Evolutionary conservation across 1,139 yeast species (phyloP), one percentile per base, ranked within the genome.

Genomic region (Saccharomyces hybrid): DNA sequence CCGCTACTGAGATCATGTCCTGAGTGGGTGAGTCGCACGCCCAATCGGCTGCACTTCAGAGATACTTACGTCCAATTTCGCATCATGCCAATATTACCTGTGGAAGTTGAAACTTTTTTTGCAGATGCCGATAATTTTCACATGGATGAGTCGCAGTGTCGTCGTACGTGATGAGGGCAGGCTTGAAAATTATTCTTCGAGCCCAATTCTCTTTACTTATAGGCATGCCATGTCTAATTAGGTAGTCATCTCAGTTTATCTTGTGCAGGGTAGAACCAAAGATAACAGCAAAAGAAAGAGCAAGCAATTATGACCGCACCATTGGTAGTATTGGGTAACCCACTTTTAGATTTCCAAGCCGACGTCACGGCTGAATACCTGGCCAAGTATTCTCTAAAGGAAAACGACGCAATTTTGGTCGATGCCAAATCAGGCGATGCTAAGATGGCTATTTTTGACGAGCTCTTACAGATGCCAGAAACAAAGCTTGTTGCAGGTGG

Each of bases 401-500:
- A 87, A 62, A 86, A 95, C 71, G 98, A 93, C 72, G 99, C 99
- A 62, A 90, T 93, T 66, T 82, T 93, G 61, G 90, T 86, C 54
- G 98, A 91, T 67, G 71, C 68, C 42, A 53, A 62, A 19, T 55
- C 66, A n/a, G 58, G 59, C 26, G 91, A 84, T 62, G 81, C 85
- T 73, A 97, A 89, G 76, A 75, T 84, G 81, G 88, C 91, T 55
- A 88, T 93, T 71, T 93, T 78, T 72, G 85, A 81, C 56, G 98
- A 91, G 74, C 80, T 87, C 62, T 75, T 88, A 60, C 73, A 78
- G 52, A 76, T 77, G 70, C 77, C 80, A 47, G 82, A 78, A 59
- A 84, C 88, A 62, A 81, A 83, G 68, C 75, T 84, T 60, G 82
- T 93, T 64, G 99, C 99, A 58, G 99, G 99, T 64, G 99, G 99